Conservation (phyloP, 805 yeast species). For the Saccharomycopsis microspora region DNA sequence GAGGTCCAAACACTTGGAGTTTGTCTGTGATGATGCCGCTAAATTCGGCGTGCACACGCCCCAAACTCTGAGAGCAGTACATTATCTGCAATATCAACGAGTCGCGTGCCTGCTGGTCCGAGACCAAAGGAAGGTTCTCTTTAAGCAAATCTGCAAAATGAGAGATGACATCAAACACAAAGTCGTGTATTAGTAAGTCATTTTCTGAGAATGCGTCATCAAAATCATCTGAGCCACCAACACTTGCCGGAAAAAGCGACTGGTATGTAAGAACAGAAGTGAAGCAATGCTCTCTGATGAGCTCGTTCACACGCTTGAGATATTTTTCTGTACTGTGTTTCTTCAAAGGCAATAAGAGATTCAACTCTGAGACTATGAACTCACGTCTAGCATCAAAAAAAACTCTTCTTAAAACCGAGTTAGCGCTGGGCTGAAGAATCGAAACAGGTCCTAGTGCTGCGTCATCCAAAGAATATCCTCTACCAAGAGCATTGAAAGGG, state of each 20-base stretch:
- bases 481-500: constrained; percentile 25
- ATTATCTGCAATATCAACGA: constrained; percentile 73
- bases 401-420: constrained; percentile 36
- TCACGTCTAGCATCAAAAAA: constrained; percentile 58
- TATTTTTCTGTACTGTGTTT: constrained; percentile 44
- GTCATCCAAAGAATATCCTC: neutral
- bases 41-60: constrained; percentile 61
- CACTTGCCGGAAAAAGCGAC: constrained; percentile 40
- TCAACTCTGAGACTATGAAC: constrained; percentile 52
- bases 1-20: constrained; percentile 16
- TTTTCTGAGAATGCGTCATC: constrained; percentile 20
- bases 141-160: constrained; percentile 23
- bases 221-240: constrained; percentile 18
- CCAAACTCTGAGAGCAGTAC: constrained; percentile 80
- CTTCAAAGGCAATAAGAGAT: constrained; percentile 43
- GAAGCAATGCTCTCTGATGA: constrained; percentile 73
- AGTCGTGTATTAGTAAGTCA: constrained; percentile 27
- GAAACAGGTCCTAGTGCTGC: constrained; percentile 8
- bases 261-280: constrained; percentile 58
- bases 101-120: constrained; percentile 34
- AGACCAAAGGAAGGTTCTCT: constrained; percentile 25
- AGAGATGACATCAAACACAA: constrained; percentile 24
- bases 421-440: constrained; percentile 10
- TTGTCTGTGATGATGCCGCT: constrained; percentile 39
- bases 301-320: constrained; percentile 71